Base-by-base conservation (phyloP, 805 yeast species). In the Schwanniomyces yamadae region DNA sequence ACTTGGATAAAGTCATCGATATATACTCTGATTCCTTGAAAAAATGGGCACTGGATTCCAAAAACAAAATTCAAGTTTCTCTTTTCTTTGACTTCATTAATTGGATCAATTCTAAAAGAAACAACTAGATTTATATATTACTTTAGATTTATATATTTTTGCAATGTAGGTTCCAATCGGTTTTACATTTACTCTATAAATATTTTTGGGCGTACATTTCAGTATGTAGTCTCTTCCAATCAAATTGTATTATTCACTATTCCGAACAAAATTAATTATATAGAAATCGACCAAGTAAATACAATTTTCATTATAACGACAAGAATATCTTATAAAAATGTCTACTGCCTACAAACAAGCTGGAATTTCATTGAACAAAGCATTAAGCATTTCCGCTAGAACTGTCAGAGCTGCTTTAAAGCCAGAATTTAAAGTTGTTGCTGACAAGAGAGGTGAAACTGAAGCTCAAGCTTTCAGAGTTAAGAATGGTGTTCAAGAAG, bases 331-430 rank as follows among this genome's bases (percentile, higher is more conserved):
- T 15, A 15, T 19, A 34, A 45, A 32, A 20, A 68, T 68, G 73
- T 66, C 72, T 54, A 20, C 29, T 27, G 69, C 72, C 56, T 63
- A 65, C 63, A 66, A 68, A 57, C 73, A 68, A 68, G 73, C 73
- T 36, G 73, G 73, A 41, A 67, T 68, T 40, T 59, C 72, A 49
- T 80, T 84, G 73, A 87, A 86, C 84, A 85, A 82, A 65, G 91
- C 91, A 69, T 75, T 90, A 65, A 78, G 95, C 50, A 76, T 91
- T 59, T 86, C 96, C 57, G 95, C 96, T 58, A 80, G 80, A 63
- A 78, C 95, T 45, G 78, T 88, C 52, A 88, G 97, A 73, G 73
- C 75, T 54, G 82, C 96, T 34, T 78, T 91, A 62, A 91, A 91
- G 75, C 80, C 89, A 47, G 96, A 90, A 57, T 64, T 78, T 59